Evolutionary conservation across 129 eudicot genomes (phyloP), one percentile per base, ranked within the genome.

Genomic region (Sambucus nigra): DNA sequence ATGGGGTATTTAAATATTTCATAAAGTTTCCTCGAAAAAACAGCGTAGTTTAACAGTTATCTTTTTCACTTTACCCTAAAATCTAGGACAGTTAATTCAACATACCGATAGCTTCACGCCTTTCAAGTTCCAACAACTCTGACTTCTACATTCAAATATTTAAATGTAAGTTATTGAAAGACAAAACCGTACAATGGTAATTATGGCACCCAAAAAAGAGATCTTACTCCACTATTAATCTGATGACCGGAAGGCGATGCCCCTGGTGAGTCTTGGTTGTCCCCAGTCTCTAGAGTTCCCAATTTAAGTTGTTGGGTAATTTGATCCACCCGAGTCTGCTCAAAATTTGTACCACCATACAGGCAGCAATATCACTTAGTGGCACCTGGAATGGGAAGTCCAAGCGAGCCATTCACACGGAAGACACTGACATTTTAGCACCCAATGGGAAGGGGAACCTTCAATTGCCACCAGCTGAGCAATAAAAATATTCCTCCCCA

Each of bases 271-370:
- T 60, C 74, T 59, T 79, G 59, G 61, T 53, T 47, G 40, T 71
- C 79, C 33, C 54, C 73, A 10, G 21, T 32, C 61, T 76, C 88
- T 72, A 44, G 27, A 15, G 63, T 46, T 71, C 86, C 93, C 5
- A 75, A 75, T 38, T 68, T 74, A 44, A 91, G 78, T 64, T 66
- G 84, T 65, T 77, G 74, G 3, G 89, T 76, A 38, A 85, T 91
- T 74, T 91, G 98, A 62, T 81, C 88, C 57, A 91, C 63, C 73
- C 98, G 80, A 79, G 89, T 82, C 98, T 91, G 98, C 82, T 80
- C 95, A 89, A 81, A 89, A 78, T 73, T 67, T 66, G 76, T 80
- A 63, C 70, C 80, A 82, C 74, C 77, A 79, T 59, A 79, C 72
- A 82, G 86, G 85, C 67, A 76, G 73, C 71, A 63, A 75, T 73